phyloP scores from a whole-genome alignment of 345 rosid genomes.

The Aethionema arabicum region DNA sequence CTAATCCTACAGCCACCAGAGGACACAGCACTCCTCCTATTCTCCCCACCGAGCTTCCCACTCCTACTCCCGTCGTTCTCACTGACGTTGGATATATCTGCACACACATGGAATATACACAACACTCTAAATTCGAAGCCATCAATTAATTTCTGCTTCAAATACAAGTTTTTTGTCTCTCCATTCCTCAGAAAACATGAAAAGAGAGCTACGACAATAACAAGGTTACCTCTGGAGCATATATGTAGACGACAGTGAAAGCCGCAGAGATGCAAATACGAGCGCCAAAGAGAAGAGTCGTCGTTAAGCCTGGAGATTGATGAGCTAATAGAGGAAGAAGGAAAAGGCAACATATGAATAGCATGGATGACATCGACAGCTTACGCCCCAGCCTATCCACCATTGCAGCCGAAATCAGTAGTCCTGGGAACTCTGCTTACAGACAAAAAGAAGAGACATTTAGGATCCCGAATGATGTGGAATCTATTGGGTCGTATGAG shows the following conservation, averaged over 20 bases:
- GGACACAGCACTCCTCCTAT: slow-evolving; percentile 93
- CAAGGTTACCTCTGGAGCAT: slow-evolving; percentile 79
- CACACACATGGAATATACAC: neutral
- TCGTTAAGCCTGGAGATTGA: slow-evolving; percentile 62
- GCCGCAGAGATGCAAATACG: slow-evolving; percentile 83
- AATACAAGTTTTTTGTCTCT: too few species aligned
- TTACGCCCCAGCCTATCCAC: slow-evolving; percentile 87
- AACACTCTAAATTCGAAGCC: too few species aligned
- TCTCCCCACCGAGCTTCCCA: slow-evolving; percentile 85
- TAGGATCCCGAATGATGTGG: neutral
- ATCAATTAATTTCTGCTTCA: too few species aligned
- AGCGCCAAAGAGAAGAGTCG: slow-evolving; percentile 69
- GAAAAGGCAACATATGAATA: slow-evolving; percentile 67
- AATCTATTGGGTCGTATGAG: too few species aligned
- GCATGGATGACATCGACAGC: slow-evolving; percentile 72
- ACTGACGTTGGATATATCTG: slow-evolving; percentile 89
- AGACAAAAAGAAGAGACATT: slow-evolving; percentile 3
- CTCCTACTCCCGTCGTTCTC: slow-evolving; percentile 86
- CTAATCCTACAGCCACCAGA: slow-evolving; percentile 77
- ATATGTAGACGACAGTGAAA: slow-evolving; percentile 68
- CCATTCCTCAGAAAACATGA: neutral
- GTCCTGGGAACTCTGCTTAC: slow-evolving; percentile 78
- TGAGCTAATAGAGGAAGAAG: slow-evolving; percentile 73
- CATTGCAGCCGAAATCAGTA: slow-evolving; percentile 64
- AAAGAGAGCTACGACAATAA: neutral